These are phyloP conservation scores for Mimosa bimucronata DNA, from an alignment of 306 rosid species.

Conservation along the genomic window DNA sequence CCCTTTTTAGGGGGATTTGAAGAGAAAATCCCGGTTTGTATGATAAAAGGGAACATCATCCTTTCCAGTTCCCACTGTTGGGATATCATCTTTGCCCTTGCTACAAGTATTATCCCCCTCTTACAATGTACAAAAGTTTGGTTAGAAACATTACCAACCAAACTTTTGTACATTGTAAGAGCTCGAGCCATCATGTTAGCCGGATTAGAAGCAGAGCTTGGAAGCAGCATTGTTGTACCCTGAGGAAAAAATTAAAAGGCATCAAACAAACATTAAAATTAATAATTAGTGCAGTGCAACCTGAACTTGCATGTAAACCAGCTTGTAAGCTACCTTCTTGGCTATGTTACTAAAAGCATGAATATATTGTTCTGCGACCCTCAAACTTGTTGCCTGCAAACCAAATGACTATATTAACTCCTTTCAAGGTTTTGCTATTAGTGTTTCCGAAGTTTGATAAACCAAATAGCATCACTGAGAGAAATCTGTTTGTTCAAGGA, in stretches of 20 bases:
- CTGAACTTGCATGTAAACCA: conserved; percentile 22
- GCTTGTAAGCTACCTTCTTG: conserved; percentile 66
- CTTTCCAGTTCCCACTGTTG: conserved; percentile 17
- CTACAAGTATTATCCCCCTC: conserved; percentile 43
- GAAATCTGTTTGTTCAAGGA: not conserved
- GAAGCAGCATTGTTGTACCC: conserved; percentile 96
- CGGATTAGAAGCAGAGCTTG: conserved; percentile 90
- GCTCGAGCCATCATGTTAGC: conserved; percentile 95
- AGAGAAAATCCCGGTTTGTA: conserved; percentile 63
- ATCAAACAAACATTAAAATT: not conserved
- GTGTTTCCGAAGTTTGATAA: conserved; percentile 1
- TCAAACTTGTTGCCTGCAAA: conserved; percentile 92
- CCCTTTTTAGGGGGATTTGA: conserved; percentile 53
- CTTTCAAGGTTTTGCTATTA: not conserved
- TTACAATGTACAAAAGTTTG: too few relatives aligned
- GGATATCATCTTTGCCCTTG: conserved; percentile 40
- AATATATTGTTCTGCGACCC: conserved; percentile 92
- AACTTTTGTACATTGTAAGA: conserved; percentile 80
- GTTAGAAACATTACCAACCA: conserved; percentile 61
- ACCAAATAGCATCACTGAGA: conserved; percentile 4
- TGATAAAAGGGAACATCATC: conserved; percentile 32
- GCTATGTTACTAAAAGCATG: conserved; percentile 88
- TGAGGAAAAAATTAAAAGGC: conserved; percentile 40
- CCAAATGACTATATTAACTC: conserved; percentile 39
- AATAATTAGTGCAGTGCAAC: conserved; percentile 1